phyloP scores from a whole-genome alignment of 106 monocot genomes.

The Platanthera zijinensis region DNA sequence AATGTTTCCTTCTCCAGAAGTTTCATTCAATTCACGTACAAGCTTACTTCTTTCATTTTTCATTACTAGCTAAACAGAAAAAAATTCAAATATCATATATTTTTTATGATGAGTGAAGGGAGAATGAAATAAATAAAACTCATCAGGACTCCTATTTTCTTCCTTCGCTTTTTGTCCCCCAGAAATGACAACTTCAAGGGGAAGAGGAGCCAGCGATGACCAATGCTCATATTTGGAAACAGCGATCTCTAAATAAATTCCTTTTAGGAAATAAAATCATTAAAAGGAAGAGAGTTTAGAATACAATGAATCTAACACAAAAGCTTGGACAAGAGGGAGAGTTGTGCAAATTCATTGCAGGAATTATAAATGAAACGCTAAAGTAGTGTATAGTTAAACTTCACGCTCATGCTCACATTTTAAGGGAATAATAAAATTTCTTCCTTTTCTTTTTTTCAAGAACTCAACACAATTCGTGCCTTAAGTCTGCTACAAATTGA shows the following conservation, averaged over 20 bases:
- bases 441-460: not conserved
- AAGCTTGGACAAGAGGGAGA: not conserved
- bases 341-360: not conserved
- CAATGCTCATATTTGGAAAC: conserved; percentile 75
- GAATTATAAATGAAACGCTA: not conserved
- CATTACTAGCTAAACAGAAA: conserved; percentile 35
- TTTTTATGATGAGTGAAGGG: not conserved
- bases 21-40: conserved; percentile 51
- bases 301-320: not conserved
- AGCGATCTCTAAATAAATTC: conserved; percentile 81
- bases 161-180: conserved; percentile 89
- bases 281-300: not conserved
- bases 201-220: conserved; percentile 96
- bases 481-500: no score
- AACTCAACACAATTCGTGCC: not conserved
- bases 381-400: not conserved
- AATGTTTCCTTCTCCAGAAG: conserved; percentile 83
- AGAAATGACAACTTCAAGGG: conserved; percentile 75
- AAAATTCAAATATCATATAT: not conserved
- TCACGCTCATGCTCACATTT: not conserved
- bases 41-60: conserved; percentile 43
- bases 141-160: conserved; percentile 33
- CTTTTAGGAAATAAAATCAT: conserved; percentile 16
- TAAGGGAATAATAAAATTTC: not conserved
- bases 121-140: not conserved